These are phyloP conservation scores for Przewalskia tangutica DNA, from an alignment of 257 asterid species.

Conservation along the genomic window DNA sequence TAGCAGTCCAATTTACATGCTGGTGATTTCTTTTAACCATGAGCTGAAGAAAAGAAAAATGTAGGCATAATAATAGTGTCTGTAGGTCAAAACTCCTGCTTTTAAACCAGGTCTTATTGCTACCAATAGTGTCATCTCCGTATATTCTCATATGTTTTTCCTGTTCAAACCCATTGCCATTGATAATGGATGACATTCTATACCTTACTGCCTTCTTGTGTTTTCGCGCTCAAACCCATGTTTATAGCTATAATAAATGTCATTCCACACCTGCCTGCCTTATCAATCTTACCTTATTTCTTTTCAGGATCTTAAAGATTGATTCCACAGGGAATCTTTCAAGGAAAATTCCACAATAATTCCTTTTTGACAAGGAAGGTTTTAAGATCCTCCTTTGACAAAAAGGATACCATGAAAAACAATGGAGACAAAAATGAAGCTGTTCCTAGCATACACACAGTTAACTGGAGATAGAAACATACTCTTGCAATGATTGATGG, in stretches of 20 bases:
- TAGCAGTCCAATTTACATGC: neutral
- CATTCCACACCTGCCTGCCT: neutral
- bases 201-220: neutral
- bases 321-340: neutral
- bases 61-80: neutral
- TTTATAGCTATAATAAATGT: neutral
- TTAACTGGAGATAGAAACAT: constrained; percentile 23
- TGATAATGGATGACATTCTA: neutral
- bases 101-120: neutral
- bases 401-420: constrained; percentile 1
- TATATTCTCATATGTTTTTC: neutral
- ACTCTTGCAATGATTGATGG: constrained; percentile 47
- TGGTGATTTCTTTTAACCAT: neutral
- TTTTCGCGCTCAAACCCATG: neutral
- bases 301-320: neutral
- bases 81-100: neutral
- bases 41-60: neutral
- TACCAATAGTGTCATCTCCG: neutral
- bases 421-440: constrained; percentile 5
- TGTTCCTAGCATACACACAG: neutral
- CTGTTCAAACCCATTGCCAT: neutral
- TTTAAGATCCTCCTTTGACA: neutral
- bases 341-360: neutral
- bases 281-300: neutral
- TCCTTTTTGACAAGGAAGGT: neutral